These are phyloP conservation scores for Bruguiera sexangula DNA, from an alignment of 345 rosid genomes.

Conservation along the genomic window DNA sequence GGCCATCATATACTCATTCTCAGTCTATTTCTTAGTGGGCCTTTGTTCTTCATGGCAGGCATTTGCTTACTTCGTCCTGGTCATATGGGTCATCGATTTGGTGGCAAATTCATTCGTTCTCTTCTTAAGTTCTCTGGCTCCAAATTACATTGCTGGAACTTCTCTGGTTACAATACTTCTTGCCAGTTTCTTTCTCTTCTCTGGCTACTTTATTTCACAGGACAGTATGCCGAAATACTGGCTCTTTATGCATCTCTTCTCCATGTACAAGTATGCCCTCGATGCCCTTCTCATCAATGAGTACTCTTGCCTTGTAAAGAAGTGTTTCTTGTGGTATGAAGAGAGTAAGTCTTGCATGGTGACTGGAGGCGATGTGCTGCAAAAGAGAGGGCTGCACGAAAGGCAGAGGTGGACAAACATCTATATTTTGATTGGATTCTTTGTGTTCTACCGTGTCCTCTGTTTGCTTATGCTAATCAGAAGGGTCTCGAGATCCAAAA, in stretches of 20 bases:
- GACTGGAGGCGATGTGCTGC: constrained; percentile 67
- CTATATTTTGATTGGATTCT: constrained; percentile 74
- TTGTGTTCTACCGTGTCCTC: constrained; percentile 71
- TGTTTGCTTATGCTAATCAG: constrained; percentile 68
- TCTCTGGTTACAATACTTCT: constrained; percentile 68
- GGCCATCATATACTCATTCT: constrained; percentile 58
- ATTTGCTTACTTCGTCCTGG: constrained; percentile 67
- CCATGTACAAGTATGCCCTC: constrained; percentile 90
- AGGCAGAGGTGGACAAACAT: constrained; percentile 68
- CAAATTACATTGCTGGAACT: constrained; percentile 87
- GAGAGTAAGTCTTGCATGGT: constrained; percentile 51
- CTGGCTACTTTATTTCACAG: constrained; percentile 83
- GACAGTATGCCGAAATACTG: constrained; percentile 81
- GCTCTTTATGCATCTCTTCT: constrained; percentile 87
- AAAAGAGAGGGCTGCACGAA: constrained; percentile 61
- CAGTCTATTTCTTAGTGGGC: constrained; percentile 80
- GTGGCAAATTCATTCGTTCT: constrained; percentile 92
- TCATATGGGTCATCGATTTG: constrained; percentile 71
- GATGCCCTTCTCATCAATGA: constrained; percentile 85
- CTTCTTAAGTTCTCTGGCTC: constrained; percentile 82
- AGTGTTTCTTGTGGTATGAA: constrained; percentile 65
- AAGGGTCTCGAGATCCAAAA: constrained; percentile 73
- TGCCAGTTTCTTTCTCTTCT: constrained; percentile 79
- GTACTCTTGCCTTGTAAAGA: constrained; percentile 65
- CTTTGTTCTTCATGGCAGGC: constrained; percentile 77